Base-by-base conservation (phyloP, 2,329 filamentous ascomycete genomes). In the Sporothrix sp. region DNA sequence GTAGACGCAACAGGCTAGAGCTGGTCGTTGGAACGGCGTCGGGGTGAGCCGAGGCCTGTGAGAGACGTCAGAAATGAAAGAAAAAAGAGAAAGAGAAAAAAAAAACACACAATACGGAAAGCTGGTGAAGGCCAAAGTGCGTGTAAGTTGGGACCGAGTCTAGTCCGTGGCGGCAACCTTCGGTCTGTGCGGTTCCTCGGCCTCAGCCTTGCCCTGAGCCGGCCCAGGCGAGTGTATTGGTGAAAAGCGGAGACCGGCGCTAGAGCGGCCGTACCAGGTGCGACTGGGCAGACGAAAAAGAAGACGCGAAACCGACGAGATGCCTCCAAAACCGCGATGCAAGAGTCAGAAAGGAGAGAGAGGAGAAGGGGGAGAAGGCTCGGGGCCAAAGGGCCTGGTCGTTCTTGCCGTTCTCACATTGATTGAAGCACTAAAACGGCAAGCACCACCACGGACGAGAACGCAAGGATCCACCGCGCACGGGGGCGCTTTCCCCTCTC, bases 171-270 rank as follows among this genome's bases (percentile, higher is more conserved):
- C n/a, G n/a, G n/a, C n/a, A n/a, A n/a, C n/a, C n/a, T n/a, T n/a
- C n/a, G 23, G 13, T 10, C 11, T 21, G 33, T 30, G 28, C 13
- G 32, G 7, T 11, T 33, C 33, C 33, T 14, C 16, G 32, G 28
- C 44, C 33, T 47, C 45, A 48, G 45, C 45, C 45, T 48, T 38
- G 45, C 21, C 43, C 21, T 20, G 27, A 23, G 30, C 27, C n/a
- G n/a, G n/a, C 27, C 40, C 18, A 35, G 30, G 42, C 30, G 35
- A 43, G 32, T 28, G 21, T 47, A 37, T 47, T 47, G 44, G 32
- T 33, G 44, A 39, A 48, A 48, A 45, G 45, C 33, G 45, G 45
- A 39, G 35, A 48, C 45, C 45, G 20, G 45, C 45, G 18, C 35
- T 39, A 48, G 28, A 47, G 21, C 11, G 10, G n/a, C n/a, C n/a